These are phyloP conservation scores for Boletus tomentosulus DNA, from an alignment of 768 basidiomycete genomes.

Conservation along the genomic window DNA sequence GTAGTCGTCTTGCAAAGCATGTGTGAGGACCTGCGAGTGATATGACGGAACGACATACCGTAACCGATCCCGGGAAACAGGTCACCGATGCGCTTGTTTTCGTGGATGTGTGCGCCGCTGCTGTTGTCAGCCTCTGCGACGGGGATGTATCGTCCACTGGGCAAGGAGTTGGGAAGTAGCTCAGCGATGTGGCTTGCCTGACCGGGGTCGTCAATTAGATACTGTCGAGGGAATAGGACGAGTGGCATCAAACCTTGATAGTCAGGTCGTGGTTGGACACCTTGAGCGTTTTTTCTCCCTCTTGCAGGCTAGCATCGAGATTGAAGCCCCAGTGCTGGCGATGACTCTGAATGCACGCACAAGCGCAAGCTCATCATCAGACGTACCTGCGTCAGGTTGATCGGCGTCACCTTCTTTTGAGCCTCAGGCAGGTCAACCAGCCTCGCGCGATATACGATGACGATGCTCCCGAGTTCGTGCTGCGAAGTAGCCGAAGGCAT, in stretches of 20 bases:
- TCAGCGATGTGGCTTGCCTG: constrained; percentile 56
- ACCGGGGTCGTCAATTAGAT: neutral
- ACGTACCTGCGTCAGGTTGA: constrained; percentile 72
- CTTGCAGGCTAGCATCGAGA: constrained; percentile 60
- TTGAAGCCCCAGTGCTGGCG: constrained; percentile 80
- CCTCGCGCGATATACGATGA: constrained; percentile 67
- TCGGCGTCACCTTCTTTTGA: constrained; percentile 54
- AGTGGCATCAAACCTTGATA: constrained; percentile 31
- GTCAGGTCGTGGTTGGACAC: constrained; percentile 48
- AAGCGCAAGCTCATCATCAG: neutral
- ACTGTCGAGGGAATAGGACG: neutral
- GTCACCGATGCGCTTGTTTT: constrained; percentile 51
- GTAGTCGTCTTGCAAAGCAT: constrained; percentile 50
- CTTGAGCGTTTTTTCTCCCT: constrained; percentile 38
- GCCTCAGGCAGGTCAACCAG: constrained; percentile 41
- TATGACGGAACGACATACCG: constrained; percentile 36
- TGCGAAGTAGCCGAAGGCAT: constrained; percentile 31
- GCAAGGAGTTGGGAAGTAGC: constrained; percentile 45
- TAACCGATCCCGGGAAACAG: constrained; percentile 56
- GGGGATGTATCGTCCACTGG: constrained; percentile 49
- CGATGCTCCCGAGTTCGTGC: constrained; percentile 57
- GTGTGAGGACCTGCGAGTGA: neutral
- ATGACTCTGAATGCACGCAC: neutral
- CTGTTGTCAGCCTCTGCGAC: constrained; percentile 39
- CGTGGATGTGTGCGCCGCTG: constrained; percentile 42